phyloP scores from a whole-genome alignment of 371 early-diverging fungal genomes.

The Spraguea lophii region DNA sequence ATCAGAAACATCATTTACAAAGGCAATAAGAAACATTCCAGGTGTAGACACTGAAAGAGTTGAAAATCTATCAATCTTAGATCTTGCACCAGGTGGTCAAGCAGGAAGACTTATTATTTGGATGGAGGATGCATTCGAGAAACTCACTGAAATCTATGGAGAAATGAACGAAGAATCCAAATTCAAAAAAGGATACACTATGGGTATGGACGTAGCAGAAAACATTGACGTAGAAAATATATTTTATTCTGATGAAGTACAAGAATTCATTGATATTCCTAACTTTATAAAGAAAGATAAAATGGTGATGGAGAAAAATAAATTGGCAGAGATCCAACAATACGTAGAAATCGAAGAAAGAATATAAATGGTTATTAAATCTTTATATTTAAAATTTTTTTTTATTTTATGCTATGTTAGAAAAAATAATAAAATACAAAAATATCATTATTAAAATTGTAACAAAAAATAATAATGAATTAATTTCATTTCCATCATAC shows the following conservation, averaged over 20 bases:
- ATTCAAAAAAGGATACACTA: conserved; percentile 71
- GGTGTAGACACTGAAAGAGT: conserved; percentile 83
- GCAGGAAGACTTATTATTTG: conserved; percentile 97
- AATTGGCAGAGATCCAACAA: too few relatives aligned
- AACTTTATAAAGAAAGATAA: conserved; percentile 50
- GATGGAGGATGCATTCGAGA: conserved; percentile 82
- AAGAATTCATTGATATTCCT: conserved; percentile 68
- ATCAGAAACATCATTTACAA: conserved; percentile 65
- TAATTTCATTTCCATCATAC: too few relatives aligned
- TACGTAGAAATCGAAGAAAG: too few relatives aligned
- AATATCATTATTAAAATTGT: too few relatives aligned
- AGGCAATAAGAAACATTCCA: conserved; percentile 94
- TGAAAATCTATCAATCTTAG: conserved; percentile 73
- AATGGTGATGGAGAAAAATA: too few relatives aligned
- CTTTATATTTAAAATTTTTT: too few relatives aligned
- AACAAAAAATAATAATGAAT: too few relatives aligned
- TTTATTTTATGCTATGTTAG: too few relatives aligned
- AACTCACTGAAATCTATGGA: conserved; percentile 78
- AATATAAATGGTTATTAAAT: too few relatives aligned
- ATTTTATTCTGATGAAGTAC: conserved; percentile 88
- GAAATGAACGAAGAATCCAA: conserved; percentile 57
- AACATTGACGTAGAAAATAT: conserved; percentile 80
- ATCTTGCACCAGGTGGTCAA: conserved; percentile 97
- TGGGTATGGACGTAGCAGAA: conserved; percentile 65
- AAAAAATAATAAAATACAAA: too few relatives aligned